These are phyloP conservation scores for Ligustrum vulgare DNA, from an alignment of 257 asterid genomes.

Conservation along the genomic window DNA sequence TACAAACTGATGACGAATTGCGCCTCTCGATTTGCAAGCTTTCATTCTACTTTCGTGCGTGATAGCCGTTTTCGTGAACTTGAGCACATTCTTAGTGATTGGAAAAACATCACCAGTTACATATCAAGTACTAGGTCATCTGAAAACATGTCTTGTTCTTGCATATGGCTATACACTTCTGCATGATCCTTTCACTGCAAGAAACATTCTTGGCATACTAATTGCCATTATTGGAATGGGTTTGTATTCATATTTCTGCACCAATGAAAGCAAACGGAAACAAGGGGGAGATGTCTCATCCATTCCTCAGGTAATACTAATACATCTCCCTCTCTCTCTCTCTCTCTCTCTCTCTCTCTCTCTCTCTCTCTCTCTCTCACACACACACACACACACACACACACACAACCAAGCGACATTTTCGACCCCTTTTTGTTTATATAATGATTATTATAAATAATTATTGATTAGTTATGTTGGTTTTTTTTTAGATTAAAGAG, in stretches of 20 bases:
- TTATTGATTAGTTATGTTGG: neutral
- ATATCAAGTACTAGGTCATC: constrained; percentile 85
- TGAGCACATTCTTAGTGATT: constrained; percentile 88
- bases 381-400: too few relatives aligned
- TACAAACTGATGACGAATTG: neutral
- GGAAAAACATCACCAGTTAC: constrained; percentile 96
- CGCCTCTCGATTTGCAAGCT: constrained; percentile 39
- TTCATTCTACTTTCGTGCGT: constrained; percentile 76
- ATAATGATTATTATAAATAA: neutral
- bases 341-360: too few relatives aligned
- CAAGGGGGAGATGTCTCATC: constrained; percentile 48
- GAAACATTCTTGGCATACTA: constrained; percentile 74
- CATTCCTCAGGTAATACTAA: constrained; percentile 40
- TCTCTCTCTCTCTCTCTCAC: too few relatives aligned
- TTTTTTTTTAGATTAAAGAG: constrained; percentile 56
- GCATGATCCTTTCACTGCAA: constrained; percentile 77
- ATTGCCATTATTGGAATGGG: constrained; percentile 91
- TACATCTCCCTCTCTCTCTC: too few relatives aligned
- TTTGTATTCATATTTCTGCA: constrained; percentile 75
- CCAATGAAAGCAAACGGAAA: constrained; percentile 66
- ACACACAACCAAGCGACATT: too few relatives aligned
- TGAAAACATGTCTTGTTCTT: constrained; percentile 87
- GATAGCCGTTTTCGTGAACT: constrained; percentile 89
- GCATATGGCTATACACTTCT: constrained; percentile 79
- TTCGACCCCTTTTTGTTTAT: too few relatives aligned